Percentiles rank a stretch among this genome's conserved stretches.
Evolutionary conservation across 2,329 filamentous ascomycete genomes (phyloP).

Genomic region (Cladosporium austrohemisphaericum): DNA sequence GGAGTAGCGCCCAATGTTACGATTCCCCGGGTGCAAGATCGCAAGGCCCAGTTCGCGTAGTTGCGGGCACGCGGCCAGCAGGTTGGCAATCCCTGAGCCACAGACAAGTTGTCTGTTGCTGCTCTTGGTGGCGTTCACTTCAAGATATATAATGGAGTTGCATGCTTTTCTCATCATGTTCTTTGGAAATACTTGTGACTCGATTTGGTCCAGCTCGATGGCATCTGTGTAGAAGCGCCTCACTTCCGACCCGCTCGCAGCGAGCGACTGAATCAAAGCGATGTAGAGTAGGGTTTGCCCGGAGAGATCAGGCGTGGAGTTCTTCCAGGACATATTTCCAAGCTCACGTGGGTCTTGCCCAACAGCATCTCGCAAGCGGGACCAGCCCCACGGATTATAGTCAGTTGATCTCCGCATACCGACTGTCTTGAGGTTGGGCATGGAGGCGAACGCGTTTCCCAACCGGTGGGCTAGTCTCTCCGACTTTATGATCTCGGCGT

Average conservation of each 20-base stretch:
- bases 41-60: conserved; percentile 28
- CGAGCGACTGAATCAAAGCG: conserved; percentile 24
- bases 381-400: conserved; percentile 30
- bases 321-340: conserved; percentile 9
- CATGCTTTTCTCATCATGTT: conserved; percentile 22
- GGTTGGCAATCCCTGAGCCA: conserved; percentile 22
- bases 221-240: conserved; percentile 33
- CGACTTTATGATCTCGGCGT: conserved; percentile 19
- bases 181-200: conserved; percentile 17
- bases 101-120: not conserved
- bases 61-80: conserved; percentile 23
- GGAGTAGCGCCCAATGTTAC: conserved; percentile 23
- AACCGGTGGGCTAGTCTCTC: conserved; percentile 20
- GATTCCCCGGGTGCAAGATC: conserved; percentile 26
- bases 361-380: conserved; percentile 20
- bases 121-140: conserved; percentile 24
- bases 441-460: conserved; percentile 16
- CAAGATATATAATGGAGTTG: conserved; percentile 27
- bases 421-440: conserved; percentile 29
- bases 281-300: conserved; percentile 26
- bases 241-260: conserved; percentile 17
- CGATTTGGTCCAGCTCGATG: conserved; percentile 30
- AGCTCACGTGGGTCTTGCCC: conserved; percentile 30
- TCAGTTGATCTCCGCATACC: conserved; percentile 32
- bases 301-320: conserved; percentile 16